Evolutionary conservation across 352 stramenopile genomes (phyloP), one percentile per base, ranked within the genome.

Genomic region (Phytophthora citricola): DNA sequence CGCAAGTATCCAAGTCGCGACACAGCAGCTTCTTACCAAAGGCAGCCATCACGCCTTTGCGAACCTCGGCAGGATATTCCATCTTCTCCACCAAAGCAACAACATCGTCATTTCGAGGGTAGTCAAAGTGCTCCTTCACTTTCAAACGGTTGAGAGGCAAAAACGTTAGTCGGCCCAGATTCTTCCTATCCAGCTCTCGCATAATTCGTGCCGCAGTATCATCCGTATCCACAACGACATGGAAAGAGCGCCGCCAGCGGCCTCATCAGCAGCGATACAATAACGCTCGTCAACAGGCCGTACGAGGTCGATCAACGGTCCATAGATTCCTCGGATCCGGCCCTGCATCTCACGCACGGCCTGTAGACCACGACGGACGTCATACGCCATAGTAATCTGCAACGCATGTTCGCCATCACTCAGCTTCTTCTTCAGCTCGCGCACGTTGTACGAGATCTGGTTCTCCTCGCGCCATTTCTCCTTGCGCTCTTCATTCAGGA

Each of bases 171-270:
- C 98, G 87, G 1, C 97, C 98, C 44, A 98, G 68, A 60, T 97
- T 98, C 47, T 97, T 90, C 57, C 89, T 83, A 67, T 99, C 96
- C 26, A 99, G 79, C 24, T 98, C 87, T 49, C 86, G 82, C 91
- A 99, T 98, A 46, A 99, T 89, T 31, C 81, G 66, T 11, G 96
- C 87, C 2, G 97, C 98, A 14, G 97, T 99, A 46, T 97, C 95
- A 68, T 99, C 98, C 3, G 91, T 98, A 75, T 99, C 97, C 20
- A 99, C 98, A 49, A 99, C 97, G 14, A 99, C 95, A 70, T 99
- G 97, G 76, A 99, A 22, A 99, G 87, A 41, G 89, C 85, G 32
- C 95, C 97, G 8, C 98, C 95, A 4, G 97, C 97, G 38, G 97
- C 96, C 55, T 99, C 95, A 70, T 99, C 98, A 1, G 98, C 83